phyloP scores from a whole-genome alignment of 805 yeast species.

The Sungouiozyma intestinalis region DNA sequence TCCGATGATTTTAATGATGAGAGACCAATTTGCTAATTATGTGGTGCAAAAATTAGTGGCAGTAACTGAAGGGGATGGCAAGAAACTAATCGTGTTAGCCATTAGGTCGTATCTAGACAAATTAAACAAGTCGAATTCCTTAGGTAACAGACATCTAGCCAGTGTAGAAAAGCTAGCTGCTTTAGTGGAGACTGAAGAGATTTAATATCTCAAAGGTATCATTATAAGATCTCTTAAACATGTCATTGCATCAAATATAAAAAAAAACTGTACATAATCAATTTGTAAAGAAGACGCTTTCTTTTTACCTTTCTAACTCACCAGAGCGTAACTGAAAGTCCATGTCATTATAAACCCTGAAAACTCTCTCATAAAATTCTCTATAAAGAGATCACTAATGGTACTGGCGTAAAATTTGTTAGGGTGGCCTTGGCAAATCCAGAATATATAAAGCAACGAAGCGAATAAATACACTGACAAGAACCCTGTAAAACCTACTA shows the following conservation, averaged over 20 bases:
- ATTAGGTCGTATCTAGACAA: conserved; percentile 73
- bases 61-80: conserved; percentile 59
- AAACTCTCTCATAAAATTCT: conserved; percentile 37
- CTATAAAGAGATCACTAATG: conserved; percentile 33
- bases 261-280: not conserved
- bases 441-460: conserved; percentile 24
- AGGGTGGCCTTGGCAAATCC: conserved; percentile 30
- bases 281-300: no score
- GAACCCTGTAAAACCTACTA: conserved; percentile 39
- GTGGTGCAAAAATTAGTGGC: conserved; percentile 93
- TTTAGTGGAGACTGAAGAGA: conserved; percentile 23
- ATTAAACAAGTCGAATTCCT: conserved; percentile 22
- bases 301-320: conserved; percentile 17
- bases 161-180: conserved; percentile 30
- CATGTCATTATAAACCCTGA: conserved; percentile 48
- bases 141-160: conserved; percentile 29
- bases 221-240: not conserved
- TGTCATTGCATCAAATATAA: not conserved
- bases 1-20: conserved; percentile 84
- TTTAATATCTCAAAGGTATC: conserved; percentile 1
- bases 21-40: conserved; percentile 95
- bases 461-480: conserved; percentile 28
- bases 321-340: conserved; percentile 44
- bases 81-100: conserved; percentile 57
- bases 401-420: conserved; percentile 33